phyloP scores from a whole-genome alignment of 441 rosid species.

The Mallotus repandus region DNA sequence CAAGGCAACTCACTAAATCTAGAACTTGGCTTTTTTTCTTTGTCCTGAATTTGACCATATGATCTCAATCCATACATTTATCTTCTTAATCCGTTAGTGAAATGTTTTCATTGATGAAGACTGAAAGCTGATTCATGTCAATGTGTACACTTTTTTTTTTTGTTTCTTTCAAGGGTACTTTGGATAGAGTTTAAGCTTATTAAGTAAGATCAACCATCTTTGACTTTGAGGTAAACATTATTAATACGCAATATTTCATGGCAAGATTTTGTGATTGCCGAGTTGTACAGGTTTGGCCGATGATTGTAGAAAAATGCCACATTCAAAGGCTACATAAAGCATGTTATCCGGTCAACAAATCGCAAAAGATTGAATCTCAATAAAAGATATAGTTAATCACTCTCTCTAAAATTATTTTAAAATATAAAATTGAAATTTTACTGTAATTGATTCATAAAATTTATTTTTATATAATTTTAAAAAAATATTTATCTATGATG shows the following conservation, averaged over 20 bases:
- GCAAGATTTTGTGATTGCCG: not conserved
- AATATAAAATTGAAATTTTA: no score
- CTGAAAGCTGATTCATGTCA: no score
- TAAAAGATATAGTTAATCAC: no score
- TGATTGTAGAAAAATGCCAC: not conserved
- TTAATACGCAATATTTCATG: not conserved
- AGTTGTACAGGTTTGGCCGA: not conserved
- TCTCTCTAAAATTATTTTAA: no score
- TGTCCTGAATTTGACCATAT: not conserved
- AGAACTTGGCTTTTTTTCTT: not conserved
- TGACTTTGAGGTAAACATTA: not conserved
- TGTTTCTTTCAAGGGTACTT: not conserved
- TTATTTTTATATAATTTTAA: no score
- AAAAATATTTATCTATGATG: no score
- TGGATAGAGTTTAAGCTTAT: not conserved
- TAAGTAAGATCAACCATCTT: not conserved
- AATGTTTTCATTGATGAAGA: no score
- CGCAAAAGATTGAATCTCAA: no score
- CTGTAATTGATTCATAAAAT: no score
- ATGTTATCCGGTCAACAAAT: no score
- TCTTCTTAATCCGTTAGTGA: no score
- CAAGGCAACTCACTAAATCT: conserved; percentile 9
- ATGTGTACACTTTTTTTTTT: not conserved
- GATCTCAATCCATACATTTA: not conserved
- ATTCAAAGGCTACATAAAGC: not conserved